Base-by-base conservation (phyloP, 2,329 filamentous ascomycete species). In the Fusarium oligoseptatum region DNA sequence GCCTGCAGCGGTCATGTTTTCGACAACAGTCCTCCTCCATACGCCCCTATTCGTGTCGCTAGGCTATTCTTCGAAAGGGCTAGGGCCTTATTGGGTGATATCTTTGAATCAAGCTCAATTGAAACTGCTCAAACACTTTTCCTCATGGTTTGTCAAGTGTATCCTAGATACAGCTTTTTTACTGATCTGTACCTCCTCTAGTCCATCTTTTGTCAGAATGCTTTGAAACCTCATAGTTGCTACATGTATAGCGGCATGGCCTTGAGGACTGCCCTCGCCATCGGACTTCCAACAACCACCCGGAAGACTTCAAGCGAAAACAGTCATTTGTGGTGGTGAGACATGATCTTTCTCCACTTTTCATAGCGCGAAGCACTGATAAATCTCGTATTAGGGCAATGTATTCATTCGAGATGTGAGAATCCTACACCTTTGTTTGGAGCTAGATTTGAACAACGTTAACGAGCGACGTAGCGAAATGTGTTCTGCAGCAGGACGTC, bases 181-280 rank as follows among this genome's bases (percentile, higher is more conserved):
- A 17, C 41, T 45, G 37, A 22, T 17, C 10, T 3, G 12, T 15
- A 12, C n/a, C 34, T 17, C 11, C 39, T n/a, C 6, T 4, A 70
- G 67, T 57, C 67, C n/a, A 48, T 67, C 6, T 70, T 70, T 34
- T 70, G 63, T 5, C 64, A 70, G 39, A 70, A 70, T 43, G 67
- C 67, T 7, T 15, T 70, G 27, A 70, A 70, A 11, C 64, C 67
- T 8, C 67, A 70, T 22, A 70, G 64, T 17, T 70, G 67, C 50
- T 70, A 70, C 41, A 70, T 70, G 64, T 70, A 70, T 15, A 41
- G 63, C 12, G 67, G 67, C 6, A 70, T 70, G 60, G 64, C 67
- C 17, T 55, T 67, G 17, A 52, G 67, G 22, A 70, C 67, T 14
- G 64, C 64, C 1, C 45, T 67, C 32, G 67, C 67, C n/a, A 70